Conservation (phyloP, 495 filamentous ascomycete species). For the Durotheca rogersii region DNA sequence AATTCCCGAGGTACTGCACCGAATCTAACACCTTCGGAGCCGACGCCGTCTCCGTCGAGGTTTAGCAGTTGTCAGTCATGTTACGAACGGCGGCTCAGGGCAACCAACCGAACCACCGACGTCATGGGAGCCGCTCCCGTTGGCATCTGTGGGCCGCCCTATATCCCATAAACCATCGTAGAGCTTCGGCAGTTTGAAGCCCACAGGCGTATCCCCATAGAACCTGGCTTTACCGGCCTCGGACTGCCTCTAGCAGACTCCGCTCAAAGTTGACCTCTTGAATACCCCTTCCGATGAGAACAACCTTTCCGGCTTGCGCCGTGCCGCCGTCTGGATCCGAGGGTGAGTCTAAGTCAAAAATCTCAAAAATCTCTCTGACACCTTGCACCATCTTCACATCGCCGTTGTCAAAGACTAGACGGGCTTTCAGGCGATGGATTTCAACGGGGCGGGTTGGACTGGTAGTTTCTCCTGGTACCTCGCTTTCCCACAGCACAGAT, state of each 20-base stretch:
- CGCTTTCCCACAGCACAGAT: constrained; percentile 77
- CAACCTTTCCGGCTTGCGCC: constrained; percentile 64
- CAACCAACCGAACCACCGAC: no score
- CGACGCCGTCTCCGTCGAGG: no score
- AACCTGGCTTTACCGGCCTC: constrained; percentile 6
- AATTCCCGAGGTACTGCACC: no score
- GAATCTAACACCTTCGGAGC: no score
- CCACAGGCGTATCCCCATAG: neutral
- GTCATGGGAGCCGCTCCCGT: no score
- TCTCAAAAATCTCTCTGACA: constrained; percentile 90
- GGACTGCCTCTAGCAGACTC: constrained; percentile 36
- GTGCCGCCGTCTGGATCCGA: constrained; percentile 15
- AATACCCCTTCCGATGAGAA: constrained; percentile 75
- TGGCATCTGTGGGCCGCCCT: neutral
- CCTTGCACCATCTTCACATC: constrained; percentile 78
- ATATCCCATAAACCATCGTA: neutral
- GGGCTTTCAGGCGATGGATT: constrained; percentile 85
- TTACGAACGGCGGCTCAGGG: no score
- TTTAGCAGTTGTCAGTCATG: no score
- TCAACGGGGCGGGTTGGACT: constrained; percentile 51
- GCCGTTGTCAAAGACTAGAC: constrained; percentile 62
- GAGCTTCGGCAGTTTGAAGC: neutral
- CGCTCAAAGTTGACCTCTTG: constrained; percentile 46
- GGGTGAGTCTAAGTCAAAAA: constrained; percentile 61
- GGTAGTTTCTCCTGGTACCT: constrained; percentile 51